These are phyloP conservation scores for Cladosporium sp. DNA, from an alignment of 2,329 filamentous ascomycete genomes.

Conservation along the genomic window DNA sequence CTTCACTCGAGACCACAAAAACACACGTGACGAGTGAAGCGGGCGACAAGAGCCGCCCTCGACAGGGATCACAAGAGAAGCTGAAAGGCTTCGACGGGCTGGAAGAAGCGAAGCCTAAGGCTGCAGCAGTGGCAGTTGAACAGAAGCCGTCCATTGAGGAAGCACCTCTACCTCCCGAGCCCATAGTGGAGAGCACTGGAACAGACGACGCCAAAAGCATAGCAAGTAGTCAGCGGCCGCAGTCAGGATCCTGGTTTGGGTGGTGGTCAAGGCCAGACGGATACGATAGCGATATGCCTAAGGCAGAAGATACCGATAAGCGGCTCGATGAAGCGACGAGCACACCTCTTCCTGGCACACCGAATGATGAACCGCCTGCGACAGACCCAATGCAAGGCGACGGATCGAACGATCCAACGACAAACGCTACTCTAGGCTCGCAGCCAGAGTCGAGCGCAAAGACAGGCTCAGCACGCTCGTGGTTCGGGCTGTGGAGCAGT, in stretches of 20 bases:
- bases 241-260: slow-evolving; percentile 36
- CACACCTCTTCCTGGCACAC: slow-evolving; percentile 38
- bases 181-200: slow-evolving; percentile 23
- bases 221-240: slow-evolving; percentile 18
- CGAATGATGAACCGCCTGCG: slow-evolving; percentile 15
- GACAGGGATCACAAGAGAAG: slow-evolving; percentile 24
- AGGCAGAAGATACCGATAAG: slow-evolving; percentile 29
- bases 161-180: slow-evolving; percentile 43
- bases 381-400: neutral
- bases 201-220: slow-evolving; percentile 18
- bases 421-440: neutral
- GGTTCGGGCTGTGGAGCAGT: slow-evolving; percentile 49
- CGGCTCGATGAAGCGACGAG: slow-evolving; percentile 34
- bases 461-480: slow-evolving; percentile 30
- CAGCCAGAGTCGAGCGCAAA: slow-evolving; percentile 24
- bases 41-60: slow-evolving; percentile 21
- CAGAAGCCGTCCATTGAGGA: slow-evolving; percentile 26
- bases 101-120: slow-evolving; percentile 21
- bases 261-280: slow-evolving; percentile 51
- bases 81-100: slow-evolving; percentile 17
- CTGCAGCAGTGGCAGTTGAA: slow-evolving; percentile 12
- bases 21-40: slow-evolving; percentile 39
- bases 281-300: slow-evolving; percentile 36
- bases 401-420: neutral
- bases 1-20: slow-evolving; percentile 42